Conservation (phyloP, 1,284 basidiomycete genomes). For the Stygiomarasmius scandens region DNA sequence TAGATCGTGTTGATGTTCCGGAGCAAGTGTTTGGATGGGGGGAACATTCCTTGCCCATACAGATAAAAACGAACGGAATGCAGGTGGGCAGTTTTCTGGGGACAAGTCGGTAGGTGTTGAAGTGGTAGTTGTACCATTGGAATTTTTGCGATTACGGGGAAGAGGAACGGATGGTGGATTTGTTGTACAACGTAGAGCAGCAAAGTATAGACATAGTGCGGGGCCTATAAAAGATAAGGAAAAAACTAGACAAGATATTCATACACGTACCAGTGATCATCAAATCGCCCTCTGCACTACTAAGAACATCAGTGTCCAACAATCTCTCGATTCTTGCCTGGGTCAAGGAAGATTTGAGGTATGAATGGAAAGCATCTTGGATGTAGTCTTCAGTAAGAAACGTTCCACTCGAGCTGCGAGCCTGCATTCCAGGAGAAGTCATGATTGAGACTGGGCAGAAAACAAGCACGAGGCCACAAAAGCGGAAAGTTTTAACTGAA, state of each 20-base stretch:
- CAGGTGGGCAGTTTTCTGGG: slow-evolving; percentile 54
- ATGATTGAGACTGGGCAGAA: too few species aligned
- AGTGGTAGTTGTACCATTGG: slow-evolving; percentile 11
- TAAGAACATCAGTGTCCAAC: slow-evolving; percentile 68
- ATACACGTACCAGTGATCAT: slow-evolving; percentile 71
- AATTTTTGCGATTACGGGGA: slow-evolving; percentile 41
- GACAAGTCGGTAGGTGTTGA: slow-evolving; percentile 48
- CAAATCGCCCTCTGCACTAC: slow-evolving; percentile 75
- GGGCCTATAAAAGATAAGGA: slow-evolving; percentile 45
- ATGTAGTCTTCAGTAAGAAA: slow-evolving; percentile 62
- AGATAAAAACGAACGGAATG: slow-evolving; percentile 67
- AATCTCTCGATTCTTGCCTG: slow-evolving; percentile 74
- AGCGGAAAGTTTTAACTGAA: too few species aligned
- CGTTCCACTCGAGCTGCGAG: slow-evolving; percentile 15
- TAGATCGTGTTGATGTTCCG: slow-evolving; percentile 76
- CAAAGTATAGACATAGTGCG: slow-evolving; percentile 69
- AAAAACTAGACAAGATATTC: slow-evolving; percentile 2
- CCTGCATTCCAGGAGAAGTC: slow-evolving; percentile 1
- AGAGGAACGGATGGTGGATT: slow-evolving; percentile 63
- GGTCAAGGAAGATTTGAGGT: slow-evolving; percentile 74
- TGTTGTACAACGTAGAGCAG: slow-evolving; percentile 63
- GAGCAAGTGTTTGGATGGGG: slow-evolving; percentile 60
- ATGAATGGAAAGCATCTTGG: slow-evolving; percentile 77
- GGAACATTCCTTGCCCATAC: slow-evolving; percentile 74
- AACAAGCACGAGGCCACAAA: too few species aligned